Base-by-base conservation (phyloP, 2,329 filamentous ascomycete genomes). In the Penicillium vulpinum region DNA sequence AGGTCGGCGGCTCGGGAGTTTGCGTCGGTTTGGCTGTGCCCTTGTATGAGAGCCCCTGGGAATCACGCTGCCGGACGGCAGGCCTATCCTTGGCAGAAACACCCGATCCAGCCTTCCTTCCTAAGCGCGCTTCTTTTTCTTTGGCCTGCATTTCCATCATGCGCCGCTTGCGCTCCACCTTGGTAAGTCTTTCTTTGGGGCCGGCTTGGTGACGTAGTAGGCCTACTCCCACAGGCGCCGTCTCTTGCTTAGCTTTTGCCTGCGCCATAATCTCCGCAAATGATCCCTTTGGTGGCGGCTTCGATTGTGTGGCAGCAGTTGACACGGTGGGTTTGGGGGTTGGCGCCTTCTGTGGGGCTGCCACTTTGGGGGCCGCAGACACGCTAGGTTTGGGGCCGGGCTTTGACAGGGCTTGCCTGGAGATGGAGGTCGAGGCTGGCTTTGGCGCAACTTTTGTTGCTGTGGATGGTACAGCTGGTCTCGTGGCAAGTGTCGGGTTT, bases 241-340 rank as follows among this genome's bases (percentile, higher is more conserved):
- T 75, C 49, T 80, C 73, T 65, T 77, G 79, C 54, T 78, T 77
- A 47, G 81, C 81, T 67, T 86, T 83, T 43, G 85, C 85, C 63
- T 80, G 78, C 56, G 79, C 78, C 72, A 88, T 78, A 41, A 87
- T 77, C 48, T 84, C 84, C 41, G 83, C 80, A 69, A 82, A 88
- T 1, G 82, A 84, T 28, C 83, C 82, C 64, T 81, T 83, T 57
- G 83, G 83, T 6, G 82, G 81, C 5, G 80, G 72, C 52, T 78
- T 78, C 24, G 72, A 69, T 11, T 69, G 70, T 18, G 60, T 56
- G 16, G 58, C 44, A 2, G 54, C 35, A 26, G 38, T 46, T 28
- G 44, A 9, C 5, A 36, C 24, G 9, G 57, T 39, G 22, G 58
- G 50, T 26, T 61, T 65, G 24, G 21, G 15, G 9, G 57, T 46